Evolutionary conservation across 768 basidiomycete species (phyloP).

Genomic region (Jaapia argillacea): DNA sequence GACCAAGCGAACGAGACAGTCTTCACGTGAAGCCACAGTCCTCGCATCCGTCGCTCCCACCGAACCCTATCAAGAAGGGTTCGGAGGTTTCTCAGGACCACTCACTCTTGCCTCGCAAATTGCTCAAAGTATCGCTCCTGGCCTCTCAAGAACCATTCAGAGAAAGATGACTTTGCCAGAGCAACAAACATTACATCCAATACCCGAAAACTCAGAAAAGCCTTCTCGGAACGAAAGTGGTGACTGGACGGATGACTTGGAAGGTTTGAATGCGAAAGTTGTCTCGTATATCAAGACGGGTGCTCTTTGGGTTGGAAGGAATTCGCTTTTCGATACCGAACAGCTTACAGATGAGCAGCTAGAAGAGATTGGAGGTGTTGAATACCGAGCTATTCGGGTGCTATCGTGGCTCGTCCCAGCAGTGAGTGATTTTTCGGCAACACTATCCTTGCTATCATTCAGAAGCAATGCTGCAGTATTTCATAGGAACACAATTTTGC

Average conservation of each 20-base stretch:
- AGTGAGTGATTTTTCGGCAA: conserved; percentile 19
- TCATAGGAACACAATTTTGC: conserved; percentile 45
- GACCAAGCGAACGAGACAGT: too few relatives aligned
- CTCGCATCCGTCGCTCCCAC: conserved; percentile 6
- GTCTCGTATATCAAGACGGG: conserved; percentile 25
- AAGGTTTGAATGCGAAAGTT: conserved; percentile 26
- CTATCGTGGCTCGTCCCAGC: conserved; percentile 39
- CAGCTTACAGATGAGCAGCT: conserved; percentile 54
- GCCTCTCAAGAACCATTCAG: conserved; percentile 30
- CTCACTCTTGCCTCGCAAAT: conserved; percentile 25
- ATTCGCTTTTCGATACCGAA: conserved; percentile 45
- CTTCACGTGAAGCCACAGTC: background rate
- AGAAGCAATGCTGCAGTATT: conserved; percentile 45
- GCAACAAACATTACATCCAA: conserved; percentile 31
- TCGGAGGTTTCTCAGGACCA: conserved; percentile 41
- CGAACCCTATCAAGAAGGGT: conserved; percentile 22
- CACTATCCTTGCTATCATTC: conserved; percentile 11
- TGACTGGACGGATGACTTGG: conserved; percentile 17
- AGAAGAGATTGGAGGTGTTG: conserved; percentile 68
- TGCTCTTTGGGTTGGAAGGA: conserved; percentile 31
- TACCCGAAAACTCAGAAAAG: background rate
- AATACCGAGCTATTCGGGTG: conserved; percentile 54
- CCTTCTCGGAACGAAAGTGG: background rate
- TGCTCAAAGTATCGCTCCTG: conserved; percentile 32
- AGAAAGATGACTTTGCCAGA: conserved; percentile 38